Base-by-base conservation (phyloP, 805 yeast genomes). In the Candida schatavii region DNA sequence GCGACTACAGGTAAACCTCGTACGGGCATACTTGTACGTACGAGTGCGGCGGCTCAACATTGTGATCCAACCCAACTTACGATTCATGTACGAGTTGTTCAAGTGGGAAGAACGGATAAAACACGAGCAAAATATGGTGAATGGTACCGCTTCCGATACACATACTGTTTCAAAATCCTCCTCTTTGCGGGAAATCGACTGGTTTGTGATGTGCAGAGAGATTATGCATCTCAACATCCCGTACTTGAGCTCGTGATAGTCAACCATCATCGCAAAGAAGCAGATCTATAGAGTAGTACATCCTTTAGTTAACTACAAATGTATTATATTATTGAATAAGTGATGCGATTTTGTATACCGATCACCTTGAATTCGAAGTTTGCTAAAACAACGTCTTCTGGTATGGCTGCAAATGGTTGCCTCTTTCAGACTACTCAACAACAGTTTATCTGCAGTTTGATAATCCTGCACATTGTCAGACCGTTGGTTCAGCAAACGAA, bases 21-120 rank as follows among this genome's bases (percentile, higher is more conserved):
- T 93, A 2, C 70, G 82, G 25, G 96, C 98, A 0, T 91, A 90
- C 55, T 63, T 90, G 33, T 88, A 73, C 63, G 97, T 89, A n/a
- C 72, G 97, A 32, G 96, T 88, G 3, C 71, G 97, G 39, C 70
- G 98, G 40, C 73, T 91, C 54, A 91, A 91, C 60, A 90, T 91
- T 44, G 88, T 91, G 25, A 91, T 91, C 48, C 98, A 91, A 62
- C 98, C 98, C 11, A 91, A 89, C 59, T 68, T 91, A 57, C 78
- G 91, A 58, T 83, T 91, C 57, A 85, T 89, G 88, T 91, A 88
- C 61, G 97, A 90, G 56, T 69, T 91, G 46, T 79, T 88, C 60
- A 83, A 62, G 48, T 68, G 74, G 71, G 66, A 66, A 52, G 64
- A 66, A 53, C 32, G 59, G 55, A 52, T 51, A 40, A 51, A 51